Evolutionary conservation across 495 filamentous ascomycete species (phyloP).

Genomic region (Aspergillus incahuasiensis): DNA sequence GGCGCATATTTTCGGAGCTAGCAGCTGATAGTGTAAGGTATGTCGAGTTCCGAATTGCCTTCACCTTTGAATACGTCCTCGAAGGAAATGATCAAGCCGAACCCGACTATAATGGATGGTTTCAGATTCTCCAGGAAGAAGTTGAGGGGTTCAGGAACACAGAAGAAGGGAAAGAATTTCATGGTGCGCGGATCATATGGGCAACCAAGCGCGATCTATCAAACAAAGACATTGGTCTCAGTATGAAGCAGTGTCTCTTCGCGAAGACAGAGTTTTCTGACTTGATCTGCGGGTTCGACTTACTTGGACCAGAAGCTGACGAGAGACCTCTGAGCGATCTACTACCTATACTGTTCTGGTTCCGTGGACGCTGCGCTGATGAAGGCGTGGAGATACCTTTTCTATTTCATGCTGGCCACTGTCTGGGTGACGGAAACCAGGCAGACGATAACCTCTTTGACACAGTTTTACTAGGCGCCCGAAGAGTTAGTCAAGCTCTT

Average conservation of each 20-base stretch:
- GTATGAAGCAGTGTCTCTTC: slow-evolving; percentile 80
- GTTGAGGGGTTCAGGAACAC: slow-evolving; percentile 68
- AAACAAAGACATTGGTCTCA: slow-evolving; percentile 62
- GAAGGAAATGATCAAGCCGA: slow-evolving; percentile 57
- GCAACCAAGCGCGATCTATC: slow-evolving; percentile 60
- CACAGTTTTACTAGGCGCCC: slow-evolving; percentile 78
- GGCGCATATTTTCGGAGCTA: slow-evolving; percentile 60
- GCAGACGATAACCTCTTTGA: slow-evolving; percentile 88
- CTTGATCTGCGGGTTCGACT: slow-evolving; percentile 79
- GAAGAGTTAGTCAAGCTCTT: slow-evolving; percentile 84
- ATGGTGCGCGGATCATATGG: slow-evolving; percentile 88
- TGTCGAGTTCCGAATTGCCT: slow-evolving; percentile 63
- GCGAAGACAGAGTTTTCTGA: slow-evolving; percentile 75
- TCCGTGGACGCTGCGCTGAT: slow-evolving; percentile 75
- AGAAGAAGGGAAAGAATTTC: slow-evolving; percentile 68
- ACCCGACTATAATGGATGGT: slow-evolving; percentile 57
- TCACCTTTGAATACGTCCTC: slow-evolving; percentile 56
- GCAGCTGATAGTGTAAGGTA: slow-evolving; percentile 75
- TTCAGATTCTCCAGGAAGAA: slow-evolving; percentile 70
- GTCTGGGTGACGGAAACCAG: slow-evolving; percentile 67
- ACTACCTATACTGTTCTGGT: slow-evolving; percentile 85
- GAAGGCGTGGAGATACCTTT: slow-evolving; percentile 85
- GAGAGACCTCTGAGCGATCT: slow-evolving; percentile 72
- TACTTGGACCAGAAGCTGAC: slow-evolving; percentile 79
- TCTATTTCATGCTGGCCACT: slow-evolving; percentile 91